Conservation (phyloP, 1,284 basidiomycete genomes). For the Mixia osmundae region DNA sequence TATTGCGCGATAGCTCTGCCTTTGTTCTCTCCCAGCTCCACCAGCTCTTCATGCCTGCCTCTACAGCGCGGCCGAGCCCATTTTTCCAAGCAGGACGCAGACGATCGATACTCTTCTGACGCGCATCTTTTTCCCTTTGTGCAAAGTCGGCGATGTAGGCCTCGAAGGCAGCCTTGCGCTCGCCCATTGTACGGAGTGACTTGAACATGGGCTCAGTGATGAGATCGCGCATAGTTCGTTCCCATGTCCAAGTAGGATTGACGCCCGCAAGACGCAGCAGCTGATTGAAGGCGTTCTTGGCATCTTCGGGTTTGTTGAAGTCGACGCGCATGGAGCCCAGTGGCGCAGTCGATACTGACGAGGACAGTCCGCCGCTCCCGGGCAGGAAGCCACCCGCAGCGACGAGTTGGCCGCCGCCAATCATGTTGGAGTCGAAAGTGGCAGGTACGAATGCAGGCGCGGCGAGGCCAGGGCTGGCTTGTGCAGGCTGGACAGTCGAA, state of each 20-base stretch:
- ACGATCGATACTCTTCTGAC: conserved; percentile 13
- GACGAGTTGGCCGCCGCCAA: conserved; percentile 5
- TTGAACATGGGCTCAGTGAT: conserved; percentile 96
- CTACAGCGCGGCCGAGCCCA: conserved; percentile 10
- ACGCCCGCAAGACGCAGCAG: conserved; percentile 69
- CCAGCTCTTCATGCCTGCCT: conserved; percentile 19
- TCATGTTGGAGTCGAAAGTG: conserved; percentile 4
- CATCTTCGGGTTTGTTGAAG: conserved; percentile 61
- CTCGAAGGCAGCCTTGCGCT: conserved; percentile 63
- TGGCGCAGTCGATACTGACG: conserved; percentile 6
- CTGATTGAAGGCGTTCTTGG: conserved; percentile 79
- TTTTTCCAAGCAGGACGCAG: conserved; percentile 12
- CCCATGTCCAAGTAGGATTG: conserved; percentile 87
- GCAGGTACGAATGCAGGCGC: conserved; percentile 2
- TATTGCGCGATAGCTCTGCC: conserved; percentile 9
- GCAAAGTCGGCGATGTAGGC: conserved; percentile 21
- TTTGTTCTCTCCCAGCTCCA: conserved; percentile 19
- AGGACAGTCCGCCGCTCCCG: conserved; percentile 5
- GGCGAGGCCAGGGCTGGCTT: conserved; percentile 1
- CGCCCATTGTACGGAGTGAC: conserved; percentile 70
- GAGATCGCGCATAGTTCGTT: conserved; percentile 87
- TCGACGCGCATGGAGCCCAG: conserved; percentile 58
- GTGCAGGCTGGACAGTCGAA: conserved; percentile 4
- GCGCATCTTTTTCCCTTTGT: conserved; percentile 12
- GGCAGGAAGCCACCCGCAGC: conserved; percentile 3